Evolutionary conservation across 1,284 basidiomycete species (phyloP).

Genomic region (Rhodotorula sp.): DNA sequence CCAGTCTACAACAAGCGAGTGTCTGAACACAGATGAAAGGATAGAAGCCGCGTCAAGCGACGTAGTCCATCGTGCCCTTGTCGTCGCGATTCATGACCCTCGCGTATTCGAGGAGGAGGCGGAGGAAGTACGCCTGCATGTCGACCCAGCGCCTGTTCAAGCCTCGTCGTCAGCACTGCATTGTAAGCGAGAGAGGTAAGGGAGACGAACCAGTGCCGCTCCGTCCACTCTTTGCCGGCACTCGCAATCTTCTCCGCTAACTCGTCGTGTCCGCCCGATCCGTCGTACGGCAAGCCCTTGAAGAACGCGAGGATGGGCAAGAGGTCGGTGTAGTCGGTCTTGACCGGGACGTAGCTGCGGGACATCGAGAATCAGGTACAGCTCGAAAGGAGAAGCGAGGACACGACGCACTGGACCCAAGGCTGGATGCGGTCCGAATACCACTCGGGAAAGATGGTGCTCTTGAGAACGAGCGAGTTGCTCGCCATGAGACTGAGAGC

Average conservation of each 20-base stretch:
- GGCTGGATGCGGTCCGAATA: slow-evolving; percentile 41
- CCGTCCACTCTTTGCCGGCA: slow-evolving; percentile 51
- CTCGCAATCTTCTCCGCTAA: slow-evolving; percentile 52
- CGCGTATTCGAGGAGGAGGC: slow-evolving; percentile 33
- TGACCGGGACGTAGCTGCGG: slow-evolving; percentile 48
- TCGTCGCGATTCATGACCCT: slow-evolving; percentile 42
- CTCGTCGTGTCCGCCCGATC: slow-evolving; percentile 50
- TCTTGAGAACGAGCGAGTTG: slow-evolving; percentile 63
- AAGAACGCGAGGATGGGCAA: slow-evolving; percentile 56
- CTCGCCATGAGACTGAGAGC: slow-evolving; percentile 57
- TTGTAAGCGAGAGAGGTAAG: too few relatives aligned
- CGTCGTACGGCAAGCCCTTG: slow-evolving; percentile 50
- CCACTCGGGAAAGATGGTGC: slow-evolving; percentile 64
- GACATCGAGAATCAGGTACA: not conserved
- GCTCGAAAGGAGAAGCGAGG: slow-evolving; percentile 22
- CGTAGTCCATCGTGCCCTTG: slow-evolving; percentile 31
- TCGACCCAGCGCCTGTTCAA: too few relatives aligned
- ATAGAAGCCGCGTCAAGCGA: not conserved
- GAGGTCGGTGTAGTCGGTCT: slow-evolving; percentile 55
- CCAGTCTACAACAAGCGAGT: too few relatives aligned
- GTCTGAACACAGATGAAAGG: too few relatives aligned
- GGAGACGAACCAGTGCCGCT: slow-evolving; percentile 49
- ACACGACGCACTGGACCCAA: slow-evolving; percentile 47
- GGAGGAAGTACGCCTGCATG: slow-evolving; percentile 2
- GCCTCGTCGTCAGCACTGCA: too few relatives aligned